Evolutionary conservation across 768 basidiomycete genomes (phyloP).

Genomic region (Mycena venus): DNA sequence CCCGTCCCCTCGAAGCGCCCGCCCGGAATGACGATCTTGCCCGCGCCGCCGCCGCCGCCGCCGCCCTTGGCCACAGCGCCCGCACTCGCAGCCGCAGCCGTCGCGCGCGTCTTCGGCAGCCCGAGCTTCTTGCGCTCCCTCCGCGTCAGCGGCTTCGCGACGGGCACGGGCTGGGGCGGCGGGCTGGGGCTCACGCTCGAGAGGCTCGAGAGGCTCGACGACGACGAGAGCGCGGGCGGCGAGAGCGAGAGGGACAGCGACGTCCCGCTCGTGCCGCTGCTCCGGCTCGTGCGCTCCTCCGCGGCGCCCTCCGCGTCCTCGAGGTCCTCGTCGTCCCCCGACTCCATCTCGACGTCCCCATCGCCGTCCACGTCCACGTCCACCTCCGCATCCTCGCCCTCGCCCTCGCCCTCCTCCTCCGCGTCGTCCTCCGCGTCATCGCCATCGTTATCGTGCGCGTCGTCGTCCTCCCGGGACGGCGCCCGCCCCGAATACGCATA

Average conservation of each 20-base stretch:
- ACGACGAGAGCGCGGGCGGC: slow-evolving; percentile 37
- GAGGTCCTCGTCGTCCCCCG: slow-evolving; percentile 32
- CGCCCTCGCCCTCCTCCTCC: slow-evolving; percentile 25
- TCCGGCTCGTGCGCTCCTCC: slow-evolving; percentile 29
- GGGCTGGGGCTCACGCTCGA: slow-evolving; percentile 36
- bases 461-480: not conserved
- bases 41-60: slow-evolving; percentile 61
- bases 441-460: not conserved
- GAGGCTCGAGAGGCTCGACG: slow-evolving; percentile 32
- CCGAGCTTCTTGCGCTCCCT: slow-evolving; percentile 79
- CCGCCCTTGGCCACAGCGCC: not conserved
- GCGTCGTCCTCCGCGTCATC: not conserved
- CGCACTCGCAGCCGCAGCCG: slow-evolving; percentile 43
- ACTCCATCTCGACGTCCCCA: slow-evolving; percentile 32
- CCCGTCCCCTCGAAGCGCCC: slow-evolving; percentile 56
- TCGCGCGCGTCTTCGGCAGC: slow-evolving; percentile 67
- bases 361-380: slow-evolving; percentile 35
- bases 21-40: slow-evolving; percentile 79
- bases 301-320: slow-evolving; percentile 32
- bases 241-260: slow-evolving; percentile 52
- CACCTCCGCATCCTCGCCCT: slow-evolving; percentile 35
- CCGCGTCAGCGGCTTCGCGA: slow-evolving; percentile 64
- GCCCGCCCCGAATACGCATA: slow-evolving; percentile 27
- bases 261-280: slow-evolving; percentile 44
- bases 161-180: slow-evolving; percentile 39